A percentile compares a stretch with the other conserved stretches of the same genome.
phyloP scores from a whole-genome alignment of 1,284 basidiomycete genomes.

The Phlebopus sp. region DNA sequence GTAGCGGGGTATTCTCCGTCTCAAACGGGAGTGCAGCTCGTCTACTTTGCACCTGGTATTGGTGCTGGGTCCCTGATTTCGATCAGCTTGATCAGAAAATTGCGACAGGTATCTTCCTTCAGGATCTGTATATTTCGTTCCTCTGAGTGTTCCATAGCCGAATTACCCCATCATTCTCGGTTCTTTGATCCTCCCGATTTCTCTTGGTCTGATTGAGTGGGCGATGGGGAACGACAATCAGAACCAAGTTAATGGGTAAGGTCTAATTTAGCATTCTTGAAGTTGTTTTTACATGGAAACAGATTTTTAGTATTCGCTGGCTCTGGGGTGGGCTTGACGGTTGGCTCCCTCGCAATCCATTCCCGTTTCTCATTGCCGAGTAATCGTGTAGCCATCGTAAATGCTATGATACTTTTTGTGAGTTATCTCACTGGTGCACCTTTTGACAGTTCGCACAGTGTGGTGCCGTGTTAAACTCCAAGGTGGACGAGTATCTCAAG shows the following conservation, averaged over 20 bases:
- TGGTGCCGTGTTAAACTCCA: constrained; percentile 41
- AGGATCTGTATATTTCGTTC: not conserved
- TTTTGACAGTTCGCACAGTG: constrained; percentile 36
- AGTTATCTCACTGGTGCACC: constrained; percentile 14
- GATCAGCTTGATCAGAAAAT: not conserved
- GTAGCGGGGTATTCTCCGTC: constrained; percentile 32
- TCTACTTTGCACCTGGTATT: constrained; percentile 44
- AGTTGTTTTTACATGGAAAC: not conserved
- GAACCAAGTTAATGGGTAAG: constrained; percentile 34
- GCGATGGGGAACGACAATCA: constrained; percentile 35
- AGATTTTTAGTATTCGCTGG: constrained; percentile 42
- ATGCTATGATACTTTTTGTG: constrained; percentile 40
- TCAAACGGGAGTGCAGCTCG: constrained; percentile 38
- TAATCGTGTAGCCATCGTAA: constrained; percentile 37
- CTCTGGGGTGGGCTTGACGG: constrained; percentile 37
- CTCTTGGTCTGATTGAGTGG: constrained; percentile 38
- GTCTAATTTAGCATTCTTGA: not conserved
- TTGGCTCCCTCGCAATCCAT: constrained; percentile 39
- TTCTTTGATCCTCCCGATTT: constrained; percentile 30
- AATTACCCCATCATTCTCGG: constrained; percentile 37
- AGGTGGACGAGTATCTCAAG: constrained; percentile 33
- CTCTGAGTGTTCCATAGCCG: constrained; percentile 24
- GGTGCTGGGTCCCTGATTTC: constrained; percentile 5
- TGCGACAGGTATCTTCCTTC: constrained; percentile 24
- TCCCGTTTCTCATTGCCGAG: constrained; percentile 40